Conservation (phyloP, 208 protist genomes). For the Naegleria fowleri region DNA sequence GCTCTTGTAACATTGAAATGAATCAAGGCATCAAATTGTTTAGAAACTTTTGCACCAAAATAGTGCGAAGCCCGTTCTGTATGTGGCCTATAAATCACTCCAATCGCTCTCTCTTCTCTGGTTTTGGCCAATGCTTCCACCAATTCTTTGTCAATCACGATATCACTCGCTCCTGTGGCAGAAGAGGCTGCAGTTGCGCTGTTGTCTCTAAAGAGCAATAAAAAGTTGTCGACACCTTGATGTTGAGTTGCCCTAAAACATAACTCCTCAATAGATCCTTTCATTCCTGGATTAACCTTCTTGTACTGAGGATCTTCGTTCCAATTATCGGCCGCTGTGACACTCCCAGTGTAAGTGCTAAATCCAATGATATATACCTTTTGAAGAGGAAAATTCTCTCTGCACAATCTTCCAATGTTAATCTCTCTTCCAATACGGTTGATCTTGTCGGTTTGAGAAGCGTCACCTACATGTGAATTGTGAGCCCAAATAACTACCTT, state of each 20-base stretch:
- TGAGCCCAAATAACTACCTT: slow-evolving; percentile 40
- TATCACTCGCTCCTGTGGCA: neutral
- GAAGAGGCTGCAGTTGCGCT: neutral
- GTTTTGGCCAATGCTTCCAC: neutral
- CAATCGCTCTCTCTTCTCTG: slow-evolving; percentile 32
- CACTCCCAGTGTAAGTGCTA: slow-evolving; percentile 32
- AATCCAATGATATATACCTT: slow-evolving; percentile 34
- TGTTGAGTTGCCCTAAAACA: slow-evolving; percentile 7
- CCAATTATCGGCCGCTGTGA: slow-evolving; percentile 37
- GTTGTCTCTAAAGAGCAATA: neutral
- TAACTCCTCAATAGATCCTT: slow-evolving; percentile 24
- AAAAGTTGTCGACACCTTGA: neutral
- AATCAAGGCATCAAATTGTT: slow-evolving; percentile 40
- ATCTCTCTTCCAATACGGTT: neutral
- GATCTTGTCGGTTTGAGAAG: neutral
- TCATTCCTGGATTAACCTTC: neutral
- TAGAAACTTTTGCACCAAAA: slow-evolving; percentile 14
- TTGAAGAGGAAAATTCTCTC: slow-evolving; percentile 29
- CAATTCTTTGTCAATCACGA: neutral
- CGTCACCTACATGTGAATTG: slow-evolving; percentile 39
- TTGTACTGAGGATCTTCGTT: slow-evolving; percentile 12
- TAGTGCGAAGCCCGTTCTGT: slow-evolving; percentile 37
- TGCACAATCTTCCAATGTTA: slow-evolving; percentile 8
- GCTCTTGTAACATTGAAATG: slow-evolving; percentile 31
- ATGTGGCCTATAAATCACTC: slow-evolving; percentile 33